phyloP scores from a whole-genome alignment of 805 yeast genomes.

The Sungouiella thailandica region DNA sequence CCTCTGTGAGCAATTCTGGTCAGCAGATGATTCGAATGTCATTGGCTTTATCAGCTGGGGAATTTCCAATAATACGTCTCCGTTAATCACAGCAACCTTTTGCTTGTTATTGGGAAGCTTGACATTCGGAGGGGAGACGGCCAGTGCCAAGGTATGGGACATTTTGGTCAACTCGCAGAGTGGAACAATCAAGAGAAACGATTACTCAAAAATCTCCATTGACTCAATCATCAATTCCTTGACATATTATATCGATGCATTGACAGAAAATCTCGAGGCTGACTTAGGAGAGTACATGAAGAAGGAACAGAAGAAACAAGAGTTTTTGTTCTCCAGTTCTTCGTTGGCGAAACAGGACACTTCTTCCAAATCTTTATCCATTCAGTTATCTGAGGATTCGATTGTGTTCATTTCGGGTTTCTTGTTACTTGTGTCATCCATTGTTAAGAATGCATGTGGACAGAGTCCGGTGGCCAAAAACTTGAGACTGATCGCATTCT shows the following conservation, averaged over 20 bases:
- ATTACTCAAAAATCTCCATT: slow-evolving; percentile 49
- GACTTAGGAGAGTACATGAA: slow-evolving; percentile 27
- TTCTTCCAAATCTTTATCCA: slow-evolving; percentile 24
- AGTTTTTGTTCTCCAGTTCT: slow-evolving; percentile 17
- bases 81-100: slow-evolving; percentile 77
- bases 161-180: slow-evolving; percentile 26
- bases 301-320: slow-evolving; percentile 31
- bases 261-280: slow-evolving; percentile 33
- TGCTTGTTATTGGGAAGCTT: slow-evolving; percentile 75
- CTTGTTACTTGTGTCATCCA: slow-evolving; percentile 51
- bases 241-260: slow-evolving; percentile 47
- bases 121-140: slow-evolving; percentile 53
- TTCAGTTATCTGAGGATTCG: slow-evolving; percentile 76
- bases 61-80: slow-evolving; percentile 65
- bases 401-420: slow-evolving; percentile 70
- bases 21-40: slow-evolving; percentile 44
- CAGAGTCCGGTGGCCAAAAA: slow-evolving; percentile 21
- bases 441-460: slow-evolving; percentile 25
- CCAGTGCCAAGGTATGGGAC: slow-evolving; percentile 40
- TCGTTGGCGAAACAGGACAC: slow-evolving; percentile 10
- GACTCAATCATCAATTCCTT: slow-evolving; percentile 50
- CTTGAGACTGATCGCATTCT: slow-evolving; percentile 20
- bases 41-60: slow-evolving; percentile 90
- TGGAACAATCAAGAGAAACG: slow-evolving; percentile 28
- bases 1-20: slow-evolving; percentile 61